These are phyloP conservation scores for Xylariaceae sp. DNA, from an alignment of 2,329 filamentous ascomycete species.

Conservation along the genomic window DNA sequence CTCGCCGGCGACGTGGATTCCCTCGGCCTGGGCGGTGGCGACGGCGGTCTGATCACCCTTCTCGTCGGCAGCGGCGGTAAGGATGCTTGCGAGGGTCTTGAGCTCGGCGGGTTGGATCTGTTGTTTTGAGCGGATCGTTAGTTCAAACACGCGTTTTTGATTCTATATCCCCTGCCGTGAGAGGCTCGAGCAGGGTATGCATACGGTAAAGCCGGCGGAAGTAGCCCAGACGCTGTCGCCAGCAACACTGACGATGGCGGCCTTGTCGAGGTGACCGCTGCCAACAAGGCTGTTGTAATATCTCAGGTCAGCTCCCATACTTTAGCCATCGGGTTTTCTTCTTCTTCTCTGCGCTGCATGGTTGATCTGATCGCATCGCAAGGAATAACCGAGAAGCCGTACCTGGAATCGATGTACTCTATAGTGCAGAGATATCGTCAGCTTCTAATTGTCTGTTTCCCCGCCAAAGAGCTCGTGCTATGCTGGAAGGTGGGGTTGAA, in stretches of 20 bases:
- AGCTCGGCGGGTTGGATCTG: constrained; percentile 60
- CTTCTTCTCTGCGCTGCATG: too few species aligned
- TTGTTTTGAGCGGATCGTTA: constrained; percentile 29
- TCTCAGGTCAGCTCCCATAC: constrained; percentile 2
- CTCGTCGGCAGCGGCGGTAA: constrained; percentile 39
- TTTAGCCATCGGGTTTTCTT: neutral
- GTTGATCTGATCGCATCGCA: neutral
- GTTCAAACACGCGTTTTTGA: neutral
- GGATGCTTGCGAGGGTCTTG: constrained; percentile 54
- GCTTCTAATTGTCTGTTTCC: constrained; percentile 13
- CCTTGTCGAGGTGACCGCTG: constrained; percentile 77
- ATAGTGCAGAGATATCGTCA: constrained; percentile 23
- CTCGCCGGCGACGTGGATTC: constrained; percentile 72
- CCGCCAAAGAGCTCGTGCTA: constrained; percentile 10
- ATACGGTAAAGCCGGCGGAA: constrained; percentile 70
- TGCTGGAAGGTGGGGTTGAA: constrained; percentile 26
- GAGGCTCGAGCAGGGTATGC: constrained; percentile 2
- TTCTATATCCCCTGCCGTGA: neutral
- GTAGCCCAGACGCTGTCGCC: constrained; percentile 80
- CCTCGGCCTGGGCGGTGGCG: constrained; percentile 67
- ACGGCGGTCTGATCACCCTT: constrained; percentile 37
- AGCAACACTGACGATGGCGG: constrained; percentile 76
- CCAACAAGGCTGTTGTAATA: constrained; percentile 65
- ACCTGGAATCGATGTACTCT: constrained; percentile 64
- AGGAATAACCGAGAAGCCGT: constrained; percentile 24